Evolutionary conservation across 2,329 filamentous ascomycete species (phyloP).

Genomic region (Thielaviopsis ethacetica): DNA sequence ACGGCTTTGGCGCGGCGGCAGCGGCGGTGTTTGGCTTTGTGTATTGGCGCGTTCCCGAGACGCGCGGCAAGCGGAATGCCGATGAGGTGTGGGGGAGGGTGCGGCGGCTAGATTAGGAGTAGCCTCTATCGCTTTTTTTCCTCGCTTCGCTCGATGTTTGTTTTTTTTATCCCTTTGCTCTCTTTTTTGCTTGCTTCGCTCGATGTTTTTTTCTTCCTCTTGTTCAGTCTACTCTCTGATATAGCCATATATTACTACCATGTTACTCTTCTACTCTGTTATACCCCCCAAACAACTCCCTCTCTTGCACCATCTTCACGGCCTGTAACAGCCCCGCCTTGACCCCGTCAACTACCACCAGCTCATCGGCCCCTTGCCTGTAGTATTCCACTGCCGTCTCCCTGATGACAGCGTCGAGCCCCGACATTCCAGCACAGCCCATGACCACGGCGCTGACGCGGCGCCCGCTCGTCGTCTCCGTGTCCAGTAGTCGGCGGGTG

Average conservation of each 20-base stretch:
- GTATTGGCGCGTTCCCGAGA: conserved; percentile 63
- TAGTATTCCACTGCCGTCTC: conserved; percentile 48
- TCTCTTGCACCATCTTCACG: conserved; percentile 33
- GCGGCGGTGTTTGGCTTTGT: conserved; percentile 56
- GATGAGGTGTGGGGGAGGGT: conserved; percentile 83
- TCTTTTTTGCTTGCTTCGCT: not conserved
- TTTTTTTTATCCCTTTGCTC: not conserved
- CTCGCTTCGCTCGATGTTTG: not conserved
- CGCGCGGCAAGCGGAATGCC: conserved; percentile 63
- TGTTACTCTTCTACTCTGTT: no score
- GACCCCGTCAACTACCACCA: conserved; percentile 68
- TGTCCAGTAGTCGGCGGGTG: conserved; percentile 45
- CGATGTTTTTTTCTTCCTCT: not conserved
- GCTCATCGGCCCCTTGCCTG: conserved; percentile 33
- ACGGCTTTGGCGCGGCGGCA: conserved; percentile 71
- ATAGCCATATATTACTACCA: not conserved
- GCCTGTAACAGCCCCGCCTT: conserved; percentile 50
- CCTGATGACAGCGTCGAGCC: conserved; percentile 61
- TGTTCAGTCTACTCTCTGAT: not conserved
- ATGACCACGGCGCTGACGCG: conserved; percentile 54
- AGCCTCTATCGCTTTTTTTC: conserved; percentile 3
- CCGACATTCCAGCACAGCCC: conserved; percentile 85
- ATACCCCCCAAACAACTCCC: conserved; percentile 26
- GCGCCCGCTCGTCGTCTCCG: conserved; percentile 20
- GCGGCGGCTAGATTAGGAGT: conserved; percentile 30